Conservation (phyloP, 2,329 filamentous ascomycete genomes). For the Drechslerella dactyloides region DNA sequence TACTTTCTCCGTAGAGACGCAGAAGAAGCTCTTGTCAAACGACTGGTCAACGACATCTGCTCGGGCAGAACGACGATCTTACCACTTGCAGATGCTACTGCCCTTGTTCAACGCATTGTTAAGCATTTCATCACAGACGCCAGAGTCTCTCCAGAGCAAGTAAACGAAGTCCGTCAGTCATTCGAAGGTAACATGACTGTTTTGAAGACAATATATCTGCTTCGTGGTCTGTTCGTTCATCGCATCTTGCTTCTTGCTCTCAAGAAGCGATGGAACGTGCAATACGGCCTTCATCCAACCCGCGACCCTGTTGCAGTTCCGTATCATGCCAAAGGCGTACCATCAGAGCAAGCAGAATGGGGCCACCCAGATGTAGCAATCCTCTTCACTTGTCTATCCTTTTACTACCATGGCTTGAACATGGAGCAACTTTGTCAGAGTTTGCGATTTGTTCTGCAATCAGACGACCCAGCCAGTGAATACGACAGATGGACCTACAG, state of each 20-base stretch:
- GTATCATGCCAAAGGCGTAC: constrained; percentile 70
- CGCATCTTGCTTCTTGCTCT: constrained; percentile 67
- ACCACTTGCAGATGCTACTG: constrained; percentile 55
- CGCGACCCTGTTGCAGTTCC: constrained; percentile 71
- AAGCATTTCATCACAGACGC: constrained; percentile 56
- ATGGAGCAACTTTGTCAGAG: constrained; percentile 62
- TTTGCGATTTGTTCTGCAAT: constrained; percentile 63
- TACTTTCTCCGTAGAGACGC: constrained; percentile 64
- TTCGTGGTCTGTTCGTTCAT: constrained; percentile 69
- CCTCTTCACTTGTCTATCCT: constrained; percentile 69
- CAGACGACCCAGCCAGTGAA: constrained; percentile 65
- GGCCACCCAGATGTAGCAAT: constrained; percentile 73
- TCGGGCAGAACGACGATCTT: constrained; percentile 55
- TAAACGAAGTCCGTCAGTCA: constrained; percentile 53
- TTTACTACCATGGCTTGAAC: constrained; percentile 69
- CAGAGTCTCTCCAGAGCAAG: constrained; percentile 49
- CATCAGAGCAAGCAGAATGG: constrained; percentile 69
- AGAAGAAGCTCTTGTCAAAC: constrained; percentile 60
- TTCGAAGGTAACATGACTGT: constrained; percentile 56
- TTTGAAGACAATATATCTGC: constrained; percentile 61
- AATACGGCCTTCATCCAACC: constrained; percentile 66
- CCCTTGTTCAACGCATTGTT: constrained; percentile 55
- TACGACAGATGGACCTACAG: constrained; percentile 64
- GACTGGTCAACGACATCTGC: constrained; percentile 60
- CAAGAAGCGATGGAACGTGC: constrained; percentile 70